Evolutionary conservation across 495 filamentous ascomycete species (phyloP), one percentile per base, ranked within the genome.

Genomic region (Hyaloscypha variabilis): DNA sequence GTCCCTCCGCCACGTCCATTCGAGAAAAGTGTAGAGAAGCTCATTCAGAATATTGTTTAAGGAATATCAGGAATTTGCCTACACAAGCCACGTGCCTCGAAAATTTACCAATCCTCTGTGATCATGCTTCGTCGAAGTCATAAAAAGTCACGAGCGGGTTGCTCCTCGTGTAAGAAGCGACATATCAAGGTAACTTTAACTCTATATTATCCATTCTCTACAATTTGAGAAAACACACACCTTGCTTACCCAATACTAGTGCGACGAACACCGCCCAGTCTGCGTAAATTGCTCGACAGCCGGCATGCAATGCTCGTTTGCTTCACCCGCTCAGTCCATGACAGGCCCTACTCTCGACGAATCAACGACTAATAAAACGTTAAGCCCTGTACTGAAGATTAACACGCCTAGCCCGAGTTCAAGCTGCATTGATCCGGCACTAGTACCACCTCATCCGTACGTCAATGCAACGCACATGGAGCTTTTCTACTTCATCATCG

Each of bases 81-180:
- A n/a, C n/a, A n/a, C n/a, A n/a, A n/a, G n/a, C n/a, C n/a, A n/a
- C n/a, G n/a, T n/a, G n/a, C 31, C 31, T 34, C 8, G 13, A 34
- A 34, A 6, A 8, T 1, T 34, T 3, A 34, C 13, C 31, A 34
- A 34, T 34, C 13, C 31, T 34, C 31, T 6, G 8, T 13, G 13
- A 34, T 34, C 6, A 69, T 69, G 67, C 36, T 65, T 13, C 63
- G 67, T 31, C 29, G 67, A 55, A 66, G 30, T 39, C 67, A 66
- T 61, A 67, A 55, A 54, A 70, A 70, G 42, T 70, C 68, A 23
- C n/a, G 64, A 39, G 19, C 31, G 1, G 68, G 68, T 10, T 70
- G 68, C 21, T n/a, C 24, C 24, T 17, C 73, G 39, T 78, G 76
- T 64, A 78, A 77, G 58, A 51, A 67, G 46, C 63, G 74, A n/a